Conservation (phyloP, 345 rosid species). For the Cardamine resedifolia region DNA sequence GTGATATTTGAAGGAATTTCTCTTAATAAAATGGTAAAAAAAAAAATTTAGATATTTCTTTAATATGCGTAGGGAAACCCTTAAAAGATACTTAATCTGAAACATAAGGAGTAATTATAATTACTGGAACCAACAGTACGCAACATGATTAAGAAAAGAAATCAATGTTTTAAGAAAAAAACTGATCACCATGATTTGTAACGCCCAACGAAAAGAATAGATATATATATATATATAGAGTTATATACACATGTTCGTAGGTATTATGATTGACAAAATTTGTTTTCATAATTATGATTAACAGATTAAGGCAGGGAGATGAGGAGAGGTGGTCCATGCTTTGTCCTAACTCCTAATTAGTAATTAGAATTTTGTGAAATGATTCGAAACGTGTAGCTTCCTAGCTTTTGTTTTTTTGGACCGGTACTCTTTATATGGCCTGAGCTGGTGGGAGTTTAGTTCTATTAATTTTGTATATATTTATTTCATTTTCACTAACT, state of each 20-base stretch:
- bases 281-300: background rate
- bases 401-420: constrained; percentile 1
- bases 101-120: no score
- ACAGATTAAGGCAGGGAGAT: background rate
- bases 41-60: no score
- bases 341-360: constrained; percentile 16
- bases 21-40: no score
- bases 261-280: background rate
- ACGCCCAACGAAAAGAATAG: background rate
- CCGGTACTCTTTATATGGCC: constrained; percentile 15
- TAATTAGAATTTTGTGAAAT: background rate
- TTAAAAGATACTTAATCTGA: no score
- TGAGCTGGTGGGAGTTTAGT: background rate
- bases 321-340: constrained; percentile 16
- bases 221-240: background rate
- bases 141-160: no score
- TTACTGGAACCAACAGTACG: no score
- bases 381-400: constrained; percentile 11
- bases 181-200: background rate
- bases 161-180: background rate
- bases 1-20: no score
- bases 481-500: background rate
- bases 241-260: background rate
- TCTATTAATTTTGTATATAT: background rate
- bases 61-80: no score